Conservation (phyloP, 2,329 filamentous ascomycete species). For the Thermoascus crustaceus region DNA sequence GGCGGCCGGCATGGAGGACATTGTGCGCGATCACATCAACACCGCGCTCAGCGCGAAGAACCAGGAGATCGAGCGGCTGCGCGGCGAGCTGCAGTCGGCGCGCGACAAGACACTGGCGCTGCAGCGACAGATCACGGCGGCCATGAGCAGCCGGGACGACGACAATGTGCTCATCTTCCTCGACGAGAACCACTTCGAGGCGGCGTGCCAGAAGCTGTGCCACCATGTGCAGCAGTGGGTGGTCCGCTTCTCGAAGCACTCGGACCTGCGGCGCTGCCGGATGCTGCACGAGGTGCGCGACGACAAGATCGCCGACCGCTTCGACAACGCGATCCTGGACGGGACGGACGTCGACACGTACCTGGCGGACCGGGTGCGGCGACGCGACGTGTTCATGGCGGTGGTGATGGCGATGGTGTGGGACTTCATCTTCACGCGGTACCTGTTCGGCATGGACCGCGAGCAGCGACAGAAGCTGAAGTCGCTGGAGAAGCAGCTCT, state of each 20-base stretch:
- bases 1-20: conserved; percentile 54
- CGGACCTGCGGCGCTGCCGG: conserved; percentile 80
- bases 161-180: conserved; percentile 71
- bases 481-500: conserved; percentile 81
- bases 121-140: conserved; percentile 51
- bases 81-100: conserved; percentile 67
- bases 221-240: conserved; percentile 98
- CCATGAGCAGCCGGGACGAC: conserved; percentile 49
- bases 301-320: conserved; percentile 85
- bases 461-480: conserved; percentile 98
- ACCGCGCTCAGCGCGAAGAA: conserved; percentile 71
- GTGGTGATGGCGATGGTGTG: conserved; percentile 99
- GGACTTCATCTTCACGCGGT: conserved; percentile 97
- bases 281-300: conserved; percentile 76
- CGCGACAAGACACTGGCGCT: conserved; percentile 52
- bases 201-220: conserved; percentile 87
- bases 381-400: conserved; percentile 95
- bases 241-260: conserved; percentile 94
- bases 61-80: conserved; percentile 69
- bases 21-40: conserved; percentile 54
- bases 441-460: conserved; percentile 96
- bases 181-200: conserved; percentile 93
- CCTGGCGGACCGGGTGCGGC: conserved; percentile 75
- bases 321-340: conserved; percentile 91
- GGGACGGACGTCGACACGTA: conserved; percentile 87